Evolutionary conservation across 2,329 filamentous ascomycete genomes (phyloP), one percentile per base, ranked within the genome.

Genomic region (Claviceps arundinis): DNA sequence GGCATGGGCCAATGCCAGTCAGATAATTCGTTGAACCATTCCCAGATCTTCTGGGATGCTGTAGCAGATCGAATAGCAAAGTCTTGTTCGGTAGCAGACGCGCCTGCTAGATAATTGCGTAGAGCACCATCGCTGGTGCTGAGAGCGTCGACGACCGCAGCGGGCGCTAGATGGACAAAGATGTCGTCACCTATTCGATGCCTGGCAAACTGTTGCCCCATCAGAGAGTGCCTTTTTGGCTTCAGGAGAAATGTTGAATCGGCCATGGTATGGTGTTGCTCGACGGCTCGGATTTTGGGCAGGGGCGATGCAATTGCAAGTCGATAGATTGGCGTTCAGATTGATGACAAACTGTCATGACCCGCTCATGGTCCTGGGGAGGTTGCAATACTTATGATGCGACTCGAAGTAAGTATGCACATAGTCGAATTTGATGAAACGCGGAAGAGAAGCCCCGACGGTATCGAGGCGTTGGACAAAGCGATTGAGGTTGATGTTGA

Each of bases 11-110:
- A 82, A 1, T 70, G 65, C 81, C 80, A 82, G 45, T 68, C 63
- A 45, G 71, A 69, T 41, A 93, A 72, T 70, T 93, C 87, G n/a
- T 79, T 72, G 26, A 86, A 73, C 87, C 87, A 93, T 61, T 80
- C 76, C 65, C 84, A 77, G 56, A 93, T 80, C 56, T 78, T 81
- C 59, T 84, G 80, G 13, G 85, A 85, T 16, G 85, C 82, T 55
- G 82, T 67, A 43, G 86, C 86, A 44, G 85, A 82, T 56, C 80
- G 77, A 60, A 84, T 73, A 43, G 83, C 85, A 65, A 91, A 82
- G 16, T 84, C 81, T 59, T 84, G 80, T 66, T 91, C 85, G 24
- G 77, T 69, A 3, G 74, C 68, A 1, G 83, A 82, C 16, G 84
- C 80, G 38, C 71, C 72, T 55, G 82, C 77, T 54, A 89, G 75